phyloP scores from a whole-genome alignment of 2,329 filamentous ascomycete genomes.

The Nigrospora oryzae region DNA sequence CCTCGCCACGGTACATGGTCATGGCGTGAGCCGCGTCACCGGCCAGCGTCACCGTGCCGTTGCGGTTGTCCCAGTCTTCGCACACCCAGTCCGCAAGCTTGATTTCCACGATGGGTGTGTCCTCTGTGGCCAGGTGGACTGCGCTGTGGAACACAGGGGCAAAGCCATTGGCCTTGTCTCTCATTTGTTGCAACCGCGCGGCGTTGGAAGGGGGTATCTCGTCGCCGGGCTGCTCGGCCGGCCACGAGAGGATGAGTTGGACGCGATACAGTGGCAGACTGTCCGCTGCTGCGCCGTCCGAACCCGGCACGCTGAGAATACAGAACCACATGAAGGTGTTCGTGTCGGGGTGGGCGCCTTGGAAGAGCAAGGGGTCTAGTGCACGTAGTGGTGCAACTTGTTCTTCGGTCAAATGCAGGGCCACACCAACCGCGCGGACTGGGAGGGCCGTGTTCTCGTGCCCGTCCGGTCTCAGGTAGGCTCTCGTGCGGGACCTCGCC shows the following conservation, averaged over 20 bases:
- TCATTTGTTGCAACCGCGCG: slow-evolving; percentile 30
- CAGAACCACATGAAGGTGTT: slow-evolving; percentile 42
- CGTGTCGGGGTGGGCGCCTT: slow-evolving; percentile 41
- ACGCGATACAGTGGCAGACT: slow-evolving; percentile 30
- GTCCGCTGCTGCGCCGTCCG: slow-evolving; percentile 15
- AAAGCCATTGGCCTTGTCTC: slow-evolving; percentile 21
- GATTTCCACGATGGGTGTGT: slow-evolving; percentile 16
- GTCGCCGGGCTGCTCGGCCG: slow-evolving; percentile 19
- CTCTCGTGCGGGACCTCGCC: slow-evolving; percentile 25
- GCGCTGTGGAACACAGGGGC: slow-evolving; percentile 29
- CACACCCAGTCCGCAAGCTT: slow-evolving; percentile 27
- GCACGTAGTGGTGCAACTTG: slow-evolving; percentile 25
- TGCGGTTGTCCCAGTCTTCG: slow-evolving; percentile 29
- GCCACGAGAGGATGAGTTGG: slow-evolving; percentile 36
- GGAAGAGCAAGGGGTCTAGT: slow-evolving; percentile 46
- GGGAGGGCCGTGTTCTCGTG: slow-evolving; percentile 25
- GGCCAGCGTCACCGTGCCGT: slow-evolving; percentile 35
- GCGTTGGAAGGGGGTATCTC: slow-evolving; percentile 22
- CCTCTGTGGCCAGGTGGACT: slow-evolving; percentile 33
- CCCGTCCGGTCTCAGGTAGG: slow-evolving; percentile 20
- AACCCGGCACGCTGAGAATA: slow-evolving; percentile 32
- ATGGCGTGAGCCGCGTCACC: slow-evolving; percentile 52
- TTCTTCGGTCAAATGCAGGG: slow-evolving; percentile 26
- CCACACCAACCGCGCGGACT: slow-evolving; percentile 27
- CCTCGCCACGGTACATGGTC: slow-evolving; percentile 42